Evolutionary conservation across 2,329 filamentous ascomycete genomes (phyloP).

Genomic region (Beauveria scarabaeidicola): DNA sequence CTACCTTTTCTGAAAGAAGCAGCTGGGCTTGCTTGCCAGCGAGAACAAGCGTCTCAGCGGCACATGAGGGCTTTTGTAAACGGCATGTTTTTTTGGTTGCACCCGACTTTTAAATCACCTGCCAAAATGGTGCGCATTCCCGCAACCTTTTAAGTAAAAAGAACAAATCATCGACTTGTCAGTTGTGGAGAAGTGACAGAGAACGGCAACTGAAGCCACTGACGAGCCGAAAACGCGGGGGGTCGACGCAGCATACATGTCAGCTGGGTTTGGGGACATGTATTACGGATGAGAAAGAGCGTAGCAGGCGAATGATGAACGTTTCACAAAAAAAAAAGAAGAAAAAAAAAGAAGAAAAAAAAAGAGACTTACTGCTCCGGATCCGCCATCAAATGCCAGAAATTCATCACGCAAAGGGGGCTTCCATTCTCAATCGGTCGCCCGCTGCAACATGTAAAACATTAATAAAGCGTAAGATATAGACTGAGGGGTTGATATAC

Average conservation of each 20-base stretch:
- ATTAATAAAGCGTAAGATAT: background rate
- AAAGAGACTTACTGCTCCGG: background rate
- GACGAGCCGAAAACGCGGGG: slow-evolving; percentile 4
- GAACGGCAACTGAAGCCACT: background rate
- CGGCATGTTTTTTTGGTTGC: background rate
- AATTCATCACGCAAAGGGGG: background rate
- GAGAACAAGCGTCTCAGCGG: too few relatives aligned
- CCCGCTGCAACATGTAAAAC: background rate
- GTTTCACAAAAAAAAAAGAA: background rate
- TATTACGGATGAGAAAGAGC: background rate
- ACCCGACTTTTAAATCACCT: slow-evolving; percentile 8
- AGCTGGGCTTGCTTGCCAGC: background rate
- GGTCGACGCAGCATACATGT: background rate
- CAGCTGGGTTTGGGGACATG: background rate
- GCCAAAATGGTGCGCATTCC: background rate
- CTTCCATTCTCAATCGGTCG: background rate
- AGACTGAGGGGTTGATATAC: background rate
- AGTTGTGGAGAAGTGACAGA: background rate
- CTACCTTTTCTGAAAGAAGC: background rate
- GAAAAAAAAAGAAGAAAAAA: too few relatives aligned
- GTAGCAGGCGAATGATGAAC: background rate
- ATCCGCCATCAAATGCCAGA: background rate
- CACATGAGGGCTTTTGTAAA: background rate
- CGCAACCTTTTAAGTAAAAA: too few relatives aligned
- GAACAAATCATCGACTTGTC: background rate